A percentile compares a stretch with the other conserved stretches of the same genome.
These are phyloP conservation scores for Biscogniauxia mediterranea DNA, from an alignment of 2,329 filamentous ascomycete species.

Conservation along the genomic window DNA sequence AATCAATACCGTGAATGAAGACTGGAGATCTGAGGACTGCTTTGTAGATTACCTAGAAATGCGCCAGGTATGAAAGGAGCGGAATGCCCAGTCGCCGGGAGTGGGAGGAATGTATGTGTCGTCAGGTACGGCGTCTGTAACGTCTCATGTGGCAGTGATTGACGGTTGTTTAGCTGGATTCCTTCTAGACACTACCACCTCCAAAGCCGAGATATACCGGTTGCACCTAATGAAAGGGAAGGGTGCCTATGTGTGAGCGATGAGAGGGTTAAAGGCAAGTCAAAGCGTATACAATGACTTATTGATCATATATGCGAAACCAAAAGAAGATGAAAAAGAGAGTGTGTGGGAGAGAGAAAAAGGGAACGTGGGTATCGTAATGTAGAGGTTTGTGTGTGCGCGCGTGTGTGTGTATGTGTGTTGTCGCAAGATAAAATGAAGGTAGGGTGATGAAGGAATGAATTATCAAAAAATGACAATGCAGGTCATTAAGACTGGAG, in stretches of 20 bases:
- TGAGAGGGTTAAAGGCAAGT: not conserved
- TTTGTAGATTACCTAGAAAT: not conserved
- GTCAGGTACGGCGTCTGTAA: conserved; percentile 12
- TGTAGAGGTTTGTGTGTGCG: too few species aligned
- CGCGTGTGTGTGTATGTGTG: not conserved
- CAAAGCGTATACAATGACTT: not conserved
- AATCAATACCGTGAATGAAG: not conserved
- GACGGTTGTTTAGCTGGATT: conserved; percentile 1
- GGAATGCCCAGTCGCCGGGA: conserved; percentile 14
- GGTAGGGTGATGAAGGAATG: not conserved
- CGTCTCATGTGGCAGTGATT: conserved; percentile 16
- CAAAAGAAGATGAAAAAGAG: too few species aligned
- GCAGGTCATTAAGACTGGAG: not conserved
- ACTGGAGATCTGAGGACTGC: not conserved
- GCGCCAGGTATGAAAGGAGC: conserved; percentile 9
- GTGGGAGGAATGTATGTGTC: conserved; percentile 4
- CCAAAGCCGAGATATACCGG: not conserved
- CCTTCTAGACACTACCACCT: not conserved
- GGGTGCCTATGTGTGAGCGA: too few species aligned
- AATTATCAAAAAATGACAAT: not conserved
- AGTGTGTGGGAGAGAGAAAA: not conserved
- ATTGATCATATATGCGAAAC: not conserved
- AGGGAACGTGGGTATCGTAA: not conserved
- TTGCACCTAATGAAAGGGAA: not conserved
- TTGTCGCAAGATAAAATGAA: not conserved